These are phyloP conservation scores for Moesziomyces sp. DNA, from an alignment of 1,284 basidiomycete genomes.

Conservation along the genomic window DNA sequence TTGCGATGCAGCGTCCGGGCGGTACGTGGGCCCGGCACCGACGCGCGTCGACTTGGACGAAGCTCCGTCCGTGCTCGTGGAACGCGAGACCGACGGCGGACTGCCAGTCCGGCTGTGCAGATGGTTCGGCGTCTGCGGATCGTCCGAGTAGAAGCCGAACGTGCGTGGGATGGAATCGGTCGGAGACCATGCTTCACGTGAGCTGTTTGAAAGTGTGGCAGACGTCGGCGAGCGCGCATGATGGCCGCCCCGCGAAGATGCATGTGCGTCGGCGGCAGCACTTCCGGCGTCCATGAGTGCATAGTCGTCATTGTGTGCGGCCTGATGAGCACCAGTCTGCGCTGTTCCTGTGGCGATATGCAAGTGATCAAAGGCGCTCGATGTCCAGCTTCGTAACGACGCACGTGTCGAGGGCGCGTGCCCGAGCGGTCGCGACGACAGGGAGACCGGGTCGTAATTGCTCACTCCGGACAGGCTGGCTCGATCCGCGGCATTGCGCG, in stretches of 20 bases:
- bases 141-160: conserved; percentile 33
- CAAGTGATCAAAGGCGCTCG: conserved; percentile 30
- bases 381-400: conserved; percentile 47
- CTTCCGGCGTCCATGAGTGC: conserved; percentile 24
- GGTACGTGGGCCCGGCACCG: conserved; percentile 35
- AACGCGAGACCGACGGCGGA: conserved; percentile 6
- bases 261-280: conserved; percentile 4
- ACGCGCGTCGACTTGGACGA: conserved; percentile 32
- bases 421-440: conserved; percentile 18
- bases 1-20: conserved; percentile 43
- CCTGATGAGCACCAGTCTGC: conserved; percentile 4
- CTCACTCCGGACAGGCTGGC: conserved; percentile 28
- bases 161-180: conserved; percentile 23
- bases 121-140: conserved; percentile 9
- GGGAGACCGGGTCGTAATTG: conserved; percentile 30
- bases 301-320: conserved; percentile 14
- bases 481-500: conserved; percentile 9
- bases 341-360: conserved; percentile 12
- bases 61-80: conserved; percentile 20
- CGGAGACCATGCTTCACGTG: conserved; percentile 25
- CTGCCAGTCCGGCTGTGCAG: conserved; percentile 16
- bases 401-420: conserved; percentile 26
- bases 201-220: conserved; percentile 12
- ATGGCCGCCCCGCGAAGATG: not conserved
- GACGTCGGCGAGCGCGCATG: conserved; percentile 3